Evolutionary conservation across 2,329 filamentous ascomycete species (phyloP).

Genomic region (Zasmidium citrigriseum): DNA sequence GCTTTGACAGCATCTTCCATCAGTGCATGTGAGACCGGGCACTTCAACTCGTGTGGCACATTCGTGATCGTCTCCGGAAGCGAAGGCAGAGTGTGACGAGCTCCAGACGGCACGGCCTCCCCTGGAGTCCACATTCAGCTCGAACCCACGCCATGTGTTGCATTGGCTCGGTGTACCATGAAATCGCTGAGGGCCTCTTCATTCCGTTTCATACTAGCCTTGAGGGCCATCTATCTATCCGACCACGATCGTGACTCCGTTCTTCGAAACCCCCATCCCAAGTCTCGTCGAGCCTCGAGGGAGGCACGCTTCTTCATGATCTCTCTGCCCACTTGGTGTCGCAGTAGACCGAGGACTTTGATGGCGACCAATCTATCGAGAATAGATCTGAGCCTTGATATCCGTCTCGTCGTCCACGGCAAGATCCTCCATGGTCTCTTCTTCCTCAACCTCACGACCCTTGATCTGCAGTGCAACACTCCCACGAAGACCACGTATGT

Average conservation of each 20-base stretch:
- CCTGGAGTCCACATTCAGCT: constrained; percentile 32
- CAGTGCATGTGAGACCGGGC: constrained; percentile 36
- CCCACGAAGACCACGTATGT: no score
- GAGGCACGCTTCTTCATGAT: constrained; percentile 15
- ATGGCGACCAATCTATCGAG: constrained; percentile 6
- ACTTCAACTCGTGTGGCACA: constrained; percentile 30
- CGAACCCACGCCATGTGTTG: constrained; percentile 11
- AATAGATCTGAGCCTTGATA: not conserved
- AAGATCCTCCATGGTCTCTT: constrained; percentile 19
- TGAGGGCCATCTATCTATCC: constrained; percentile 14
- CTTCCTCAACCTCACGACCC: constrained; percentile 5
- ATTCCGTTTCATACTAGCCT: constrained; percentile 23
- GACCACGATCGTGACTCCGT: no score
- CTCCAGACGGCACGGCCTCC: constrained; percentile 21
- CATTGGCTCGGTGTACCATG: constrained; percentile 27
- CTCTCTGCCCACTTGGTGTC: constrained; percentile 13
- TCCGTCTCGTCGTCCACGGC: not conserved
- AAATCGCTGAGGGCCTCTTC: constrained; percentile 30
- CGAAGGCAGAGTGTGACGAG: constrained; percentile 16
- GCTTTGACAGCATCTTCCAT: constrained; percentile 39
- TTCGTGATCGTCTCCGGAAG: constrained; percentile 16
- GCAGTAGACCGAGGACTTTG: constrained; percentile 24
- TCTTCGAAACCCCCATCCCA: no score
- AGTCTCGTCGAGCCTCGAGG: constrained; percentile 3
- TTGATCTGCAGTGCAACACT: no score